phyloP scores from a whole-genome alignment of 306 rosid genomes.

The Astragalus membranaceus region DNA sequence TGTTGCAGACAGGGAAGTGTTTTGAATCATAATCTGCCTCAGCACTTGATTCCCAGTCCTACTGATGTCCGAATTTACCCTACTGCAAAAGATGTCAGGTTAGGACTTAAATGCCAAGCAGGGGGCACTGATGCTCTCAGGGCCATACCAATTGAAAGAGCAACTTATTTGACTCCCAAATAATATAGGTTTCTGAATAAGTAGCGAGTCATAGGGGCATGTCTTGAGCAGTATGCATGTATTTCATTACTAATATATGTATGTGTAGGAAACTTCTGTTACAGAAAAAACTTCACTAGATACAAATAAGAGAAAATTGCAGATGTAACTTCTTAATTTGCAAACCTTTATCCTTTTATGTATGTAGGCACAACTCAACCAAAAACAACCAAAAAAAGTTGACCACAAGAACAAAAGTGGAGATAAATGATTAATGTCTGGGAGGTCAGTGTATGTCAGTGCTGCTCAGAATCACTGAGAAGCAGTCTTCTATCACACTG shows the following conservation, averaged over 20 bases:
- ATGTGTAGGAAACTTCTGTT: neutral
- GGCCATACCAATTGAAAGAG: neutral
- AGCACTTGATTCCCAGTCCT: neutral
- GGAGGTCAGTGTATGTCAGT: neutral
- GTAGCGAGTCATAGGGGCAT: too few relatives aligned
- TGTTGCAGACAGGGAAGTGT: neutral
- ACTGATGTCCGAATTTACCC: neutral
- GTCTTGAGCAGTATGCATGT: too few relatives aligned
- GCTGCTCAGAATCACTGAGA: neutral
- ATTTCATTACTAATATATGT: too few relatives aligned
- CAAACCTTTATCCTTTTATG: neutral
- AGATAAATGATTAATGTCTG: neutral
- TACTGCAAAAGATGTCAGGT: neutral
- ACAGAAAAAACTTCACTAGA: neutral
- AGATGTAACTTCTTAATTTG: neutral
- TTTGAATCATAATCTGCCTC: neutral
- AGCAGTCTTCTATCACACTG: neutral
- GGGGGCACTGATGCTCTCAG: neutral
- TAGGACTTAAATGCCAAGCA: neutral
- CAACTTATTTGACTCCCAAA: neutral
- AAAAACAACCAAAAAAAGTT: neutral
- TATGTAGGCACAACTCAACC: neutral
- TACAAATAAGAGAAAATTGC: neutral
- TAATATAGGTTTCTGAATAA: too few relatives aligned
- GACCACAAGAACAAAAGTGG: neutral